phyloP scores from a whole-genome alignment of 2,329 filamentous ascomycete genomes.

The Achaetomium macrosporum region DNA sequence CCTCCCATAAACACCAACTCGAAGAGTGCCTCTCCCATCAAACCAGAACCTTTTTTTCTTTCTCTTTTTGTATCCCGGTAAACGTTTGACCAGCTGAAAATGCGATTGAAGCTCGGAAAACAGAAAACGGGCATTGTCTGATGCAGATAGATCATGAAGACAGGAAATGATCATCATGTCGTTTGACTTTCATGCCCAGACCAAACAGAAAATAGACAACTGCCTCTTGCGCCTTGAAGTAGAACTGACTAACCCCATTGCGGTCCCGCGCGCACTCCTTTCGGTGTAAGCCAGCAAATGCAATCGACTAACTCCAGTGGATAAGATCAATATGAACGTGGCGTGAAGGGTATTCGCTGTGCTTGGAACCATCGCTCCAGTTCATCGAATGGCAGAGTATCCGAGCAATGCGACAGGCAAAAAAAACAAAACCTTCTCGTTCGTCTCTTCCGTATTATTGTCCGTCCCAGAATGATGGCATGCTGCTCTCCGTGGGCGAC shows the following conservation, averaged over 20 bases:
- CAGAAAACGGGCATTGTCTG: conserved; percentile 2
- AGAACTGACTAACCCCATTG: background rate
- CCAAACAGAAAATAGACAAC: background rate
- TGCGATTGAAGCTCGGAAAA: background rate
- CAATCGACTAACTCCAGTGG: conserved; percentile 1
- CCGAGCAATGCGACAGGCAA: conserved; percentile 7
- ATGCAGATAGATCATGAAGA: conserved; percentile 2
- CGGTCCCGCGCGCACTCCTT: background rate
- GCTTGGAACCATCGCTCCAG: conserved; percentile 11
- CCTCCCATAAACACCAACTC: too few relatives aligned
- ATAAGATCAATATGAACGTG: conserved; percentile 9
- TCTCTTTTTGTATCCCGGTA: background rate
- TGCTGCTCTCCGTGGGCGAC: conserved; percentile 27
- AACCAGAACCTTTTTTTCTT: background rate
- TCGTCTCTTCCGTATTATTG: conserved; percentile 18
- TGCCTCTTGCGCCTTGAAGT: conserved; percentile 3
- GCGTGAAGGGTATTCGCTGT: conserved; percentile 8
- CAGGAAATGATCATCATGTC: conserved; percentile 11
- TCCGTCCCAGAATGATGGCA: conserved; percentile 26
- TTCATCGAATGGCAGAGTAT: conserved; percentile 16
- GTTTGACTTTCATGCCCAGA: conserved; percentile 5
- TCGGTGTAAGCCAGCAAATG: conserved; percentile 3
- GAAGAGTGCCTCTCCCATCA: too few relatives aligned
- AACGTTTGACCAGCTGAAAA: background rate
- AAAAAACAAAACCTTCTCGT: conserved; percentile 8